Evolutionary conservation across 305 asterid genomes (phyloP).

Genomic region (Solanum aculeatissimum): DNA sequence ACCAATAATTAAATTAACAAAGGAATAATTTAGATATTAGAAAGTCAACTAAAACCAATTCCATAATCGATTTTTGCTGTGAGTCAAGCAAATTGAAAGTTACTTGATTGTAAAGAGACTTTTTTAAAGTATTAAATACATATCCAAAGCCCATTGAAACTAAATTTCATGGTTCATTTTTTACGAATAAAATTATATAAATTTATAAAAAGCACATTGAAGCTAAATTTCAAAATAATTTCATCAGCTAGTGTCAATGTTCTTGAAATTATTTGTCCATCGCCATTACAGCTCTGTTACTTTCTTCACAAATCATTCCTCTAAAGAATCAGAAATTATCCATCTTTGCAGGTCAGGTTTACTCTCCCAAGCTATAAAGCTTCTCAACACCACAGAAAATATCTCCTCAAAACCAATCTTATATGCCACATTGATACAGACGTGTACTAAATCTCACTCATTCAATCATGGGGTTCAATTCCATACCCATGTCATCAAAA

Average conservation of each 20-base stretch:
- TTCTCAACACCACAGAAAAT: constrained; percentile 25
- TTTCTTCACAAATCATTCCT: constrained; percentile 6
- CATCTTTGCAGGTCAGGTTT: constrained; percentile 39
- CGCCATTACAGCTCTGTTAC: constrained; percentile 31
- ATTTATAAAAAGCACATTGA: not conserved
- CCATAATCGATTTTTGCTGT: too few relatives aligned
- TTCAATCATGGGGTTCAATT: constrained; percentile 60
- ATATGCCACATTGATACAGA: constrained; percentile 45
- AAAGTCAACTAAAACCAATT: too few relatives aligned
- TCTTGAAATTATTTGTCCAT: constrained; percentile 33
- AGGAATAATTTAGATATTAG: too few relatives aligned
- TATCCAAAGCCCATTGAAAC: not conserved
- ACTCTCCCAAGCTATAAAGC: constrained; percentile 34
- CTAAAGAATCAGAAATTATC: constrained; percentile 25
- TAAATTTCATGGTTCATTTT: too few relatives aligned
- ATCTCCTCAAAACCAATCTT: constrained; percentile 33
- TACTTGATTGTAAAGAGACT: too few relatives aligned
- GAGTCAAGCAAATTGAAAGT: too few relatives aligned
- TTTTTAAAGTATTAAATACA: too few relatives aligned
- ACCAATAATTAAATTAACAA: too few relatives aligned
- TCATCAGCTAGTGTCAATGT: not conserved
- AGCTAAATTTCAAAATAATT: not conserved
- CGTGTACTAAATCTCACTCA: constrained; percentile 31
- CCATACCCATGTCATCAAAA: constrained; percentile 55
- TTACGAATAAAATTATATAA: too few relatives aligned